A percentile compares a stretch with the other conserved stretches of the same genome.
phyloP scores from a whole-genome alignment of 345 rosid species.

The Iberis pinnata region DNA sequence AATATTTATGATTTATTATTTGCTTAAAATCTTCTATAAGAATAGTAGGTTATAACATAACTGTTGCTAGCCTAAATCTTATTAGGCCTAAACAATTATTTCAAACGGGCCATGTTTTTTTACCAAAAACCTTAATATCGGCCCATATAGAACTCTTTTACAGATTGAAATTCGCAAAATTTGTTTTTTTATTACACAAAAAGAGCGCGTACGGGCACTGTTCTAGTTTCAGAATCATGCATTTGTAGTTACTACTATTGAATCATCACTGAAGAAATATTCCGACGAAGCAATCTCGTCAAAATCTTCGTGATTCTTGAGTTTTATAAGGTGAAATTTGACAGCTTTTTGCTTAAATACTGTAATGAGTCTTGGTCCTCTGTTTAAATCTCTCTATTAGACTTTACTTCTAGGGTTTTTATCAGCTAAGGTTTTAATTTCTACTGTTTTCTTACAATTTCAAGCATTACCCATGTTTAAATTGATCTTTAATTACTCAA shows the following conservation, averaged over 20 bases:
- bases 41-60: too few species aligned
- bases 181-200: neutral
- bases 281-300: neutral
- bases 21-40: too few species aligned
- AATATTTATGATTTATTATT: too few species aligned
- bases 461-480: neutral
- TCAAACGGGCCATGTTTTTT: too few species aligned
- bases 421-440: neutral
- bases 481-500: neutral
- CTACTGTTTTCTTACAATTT: neutral
- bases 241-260: neutral
- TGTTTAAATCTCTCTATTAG: neutral
- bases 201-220: constrained; percentile 5
- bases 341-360: neutral
- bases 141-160: neutral
- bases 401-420: neutral
- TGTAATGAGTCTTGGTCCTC: neutral
- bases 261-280: too few species aligned
- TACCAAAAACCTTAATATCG: neutral
- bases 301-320: neutral
- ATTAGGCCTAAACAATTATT: too few species aligned
- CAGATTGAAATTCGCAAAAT: too few species aligned
- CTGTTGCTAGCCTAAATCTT: too few species aligned
- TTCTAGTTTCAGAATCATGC: too few species aligned
- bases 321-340: neutral